phyloP scores from a whole-genome alignment of 257 asterid species.

The Euphrasia confusa region DNA sequence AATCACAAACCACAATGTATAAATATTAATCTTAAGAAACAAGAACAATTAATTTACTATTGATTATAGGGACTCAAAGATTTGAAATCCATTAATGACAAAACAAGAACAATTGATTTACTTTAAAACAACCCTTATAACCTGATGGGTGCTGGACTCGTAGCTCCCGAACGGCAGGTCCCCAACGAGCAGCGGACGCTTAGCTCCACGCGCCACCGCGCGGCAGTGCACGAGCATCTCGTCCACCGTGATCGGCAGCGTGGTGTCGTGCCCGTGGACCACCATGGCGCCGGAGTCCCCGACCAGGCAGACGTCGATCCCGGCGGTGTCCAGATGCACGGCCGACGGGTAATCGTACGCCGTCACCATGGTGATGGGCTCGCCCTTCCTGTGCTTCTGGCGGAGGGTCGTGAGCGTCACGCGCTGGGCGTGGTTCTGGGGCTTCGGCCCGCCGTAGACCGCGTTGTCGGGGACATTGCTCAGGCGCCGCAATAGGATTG shows the following conservation, averaged over 20 bases:
- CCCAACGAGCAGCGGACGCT: conserved; percentile 73
- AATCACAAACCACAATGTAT: conserved; percentile 20
- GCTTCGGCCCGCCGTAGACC: conserved; percentile 90
- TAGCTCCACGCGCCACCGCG: conserved; percentile 89
- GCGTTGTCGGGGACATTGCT: conserved; percentile 72
- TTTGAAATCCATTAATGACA: no score
- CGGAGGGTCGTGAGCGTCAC: conserved; percentile 61
- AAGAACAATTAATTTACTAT: no score
- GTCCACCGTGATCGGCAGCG: conserved; percentile 78
- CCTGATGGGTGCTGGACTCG: conserved; percentile 78
- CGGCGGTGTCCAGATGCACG: conserved; percentile 75
- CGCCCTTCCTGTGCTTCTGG: conserved; percentile 64
- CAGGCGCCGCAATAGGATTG: conserved; percentile 30
- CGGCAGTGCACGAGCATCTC: conserved; percentile 96
- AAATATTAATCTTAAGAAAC: no score
- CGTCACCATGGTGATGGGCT: conserved; percentile 80
- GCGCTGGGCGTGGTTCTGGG: conserved; percentile 62
- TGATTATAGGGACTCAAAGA: background rate
- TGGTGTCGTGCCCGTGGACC: conserved; percentile 95
- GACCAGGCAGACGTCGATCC: conserved; percentile 79
- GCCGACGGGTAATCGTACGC: conserved; percentile 93
- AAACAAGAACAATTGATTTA: no score
- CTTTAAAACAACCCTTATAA: conserved; percentile 2
- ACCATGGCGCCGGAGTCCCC: conserved; percentile 99
- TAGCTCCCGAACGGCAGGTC: conserved; percentile 90